A percentile compares a stretch with the other conserved stretches of the same genome.
Evolutionary conservation across 768 basidiomycete genomes (phyloP).

Genomic region (Psilocybe azurescens): DNA sequence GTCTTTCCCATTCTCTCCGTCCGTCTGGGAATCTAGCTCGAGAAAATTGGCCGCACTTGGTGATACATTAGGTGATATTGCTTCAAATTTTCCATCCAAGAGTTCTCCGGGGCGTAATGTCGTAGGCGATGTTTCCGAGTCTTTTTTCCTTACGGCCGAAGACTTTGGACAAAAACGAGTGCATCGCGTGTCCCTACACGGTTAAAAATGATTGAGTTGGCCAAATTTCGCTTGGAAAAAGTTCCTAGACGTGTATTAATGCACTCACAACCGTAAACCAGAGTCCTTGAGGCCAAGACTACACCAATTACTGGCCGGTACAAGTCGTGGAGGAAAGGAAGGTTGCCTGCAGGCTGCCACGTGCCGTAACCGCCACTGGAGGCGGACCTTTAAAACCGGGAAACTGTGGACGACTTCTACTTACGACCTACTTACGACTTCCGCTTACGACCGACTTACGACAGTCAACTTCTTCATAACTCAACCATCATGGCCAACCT

Average conservation of each 20-base stretch:
- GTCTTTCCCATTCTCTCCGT: slow-evolving; percentile 23
- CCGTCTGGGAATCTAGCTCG: slow-evolving; percentile 35
- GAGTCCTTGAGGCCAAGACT: slow-evolving; percentile 25
- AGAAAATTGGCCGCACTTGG: slow-evolving; percentile 45
- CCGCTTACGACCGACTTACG: not conserved
- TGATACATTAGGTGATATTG: slow-evolving; percentile 58
- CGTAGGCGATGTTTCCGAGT: slow-evolving; percentile 49
- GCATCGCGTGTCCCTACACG: slow-evolving; percentile 45
- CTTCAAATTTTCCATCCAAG: slow-evolving; percentile 79
- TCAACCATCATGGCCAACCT: not conserved
- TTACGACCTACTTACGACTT: not conserved
- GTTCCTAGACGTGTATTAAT: slow-evolving; percentile 10
- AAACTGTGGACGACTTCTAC: not conserved
- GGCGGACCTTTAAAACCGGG: slow-evolving; percentile 9
- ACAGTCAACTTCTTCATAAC: not conserved
- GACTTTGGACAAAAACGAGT: slow-evolving; percentile 79
- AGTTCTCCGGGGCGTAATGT: slow-evolving; percentile 45
- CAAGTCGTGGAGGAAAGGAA: slow-evolving; percentile 13
- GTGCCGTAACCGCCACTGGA: slow-evolving; percentile 20
- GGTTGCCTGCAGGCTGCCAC: slow-evolving; percentile 23
- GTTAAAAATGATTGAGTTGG: not conserved
- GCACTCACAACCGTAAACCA: slow-evolving; percentile 25
- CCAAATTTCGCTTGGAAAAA: slow-evolving; percentile 4
- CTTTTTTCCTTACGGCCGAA: slow-evolving; percentile 75
- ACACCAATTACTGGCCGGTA: slow-evolving; percentile 12